Conservation (phyloP, 176 grass and related monocot genomes). For the Chrysopogon serrulatus region DNA sequence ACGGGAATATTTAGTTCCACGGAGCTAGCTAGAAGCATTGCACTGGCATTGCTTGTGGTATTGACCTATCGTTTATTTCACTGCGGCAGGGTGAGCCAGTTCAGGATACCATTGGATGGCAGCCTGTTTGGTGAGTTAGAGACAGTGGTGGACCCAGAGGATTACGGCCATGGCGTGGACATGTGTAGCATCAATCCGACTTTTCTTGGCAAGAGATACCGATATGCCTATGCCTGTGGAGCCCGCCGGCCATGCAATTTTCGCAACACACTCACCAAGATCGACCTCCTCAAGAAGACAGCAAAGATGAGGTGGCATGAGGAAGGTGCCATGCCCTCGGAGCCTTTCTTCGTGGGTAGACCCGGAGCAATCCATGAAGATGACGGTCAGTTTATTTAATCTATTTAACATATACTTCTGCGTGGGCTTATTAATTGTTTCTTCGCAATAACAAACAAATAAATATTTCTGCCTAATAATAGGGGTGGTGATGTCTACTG, state of each 20-base stretch:
- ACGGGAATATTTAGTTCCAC: too few species aligned
- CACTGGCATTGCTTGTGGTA: too few species aligned
- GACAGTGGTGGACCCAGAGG: too few species aligned
- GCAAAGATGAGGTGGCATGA: slow-evolving; percentile 75
- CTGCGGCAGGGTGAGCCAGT: slow-evolving; percentile 58
- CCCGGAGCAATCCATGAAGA: slow-evolving; percentile 46
- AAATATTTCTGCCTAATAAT: too few species aligned
- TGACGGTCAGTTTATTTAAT: too few species aligned
- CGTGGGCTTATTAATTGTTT: too few species aligned
- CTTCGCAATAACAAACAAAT: too few species aligned
- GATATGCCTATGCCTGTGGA: slow-evolving; percentile 82
- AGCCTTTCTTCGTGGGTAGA: slow-evolving; percentile 77
- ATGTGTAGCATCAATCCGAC: slow-evolving; percentile 94
- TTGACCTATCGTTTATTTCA: too few species aligned
- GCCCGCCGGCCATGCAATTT: slow-evolving; percentile 75
- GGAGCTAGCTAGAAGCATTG: too few species aligned
- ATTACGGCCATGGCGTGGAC: slow-evolving; percentile 82
- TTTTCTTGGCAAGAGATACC: slow-evolving; percentile 63
- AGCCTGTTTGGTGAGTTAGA: slow-evolving; percentile 56
- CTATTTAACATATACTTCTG: too few species aligned
- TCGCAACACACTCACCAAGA: slow-evolving; percentile 81
- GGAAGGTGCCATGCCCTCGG: slow-evolving; percentile 67
- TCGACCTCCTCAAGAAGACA: slow-evolving; percentile 63
- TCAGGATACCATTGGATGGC: slow-evolving; percentile 86
- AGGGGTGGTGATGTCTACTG: slow-evolving; percentile 78